Evolutionary conservation across 2,329 filamentous ascomycete genomes (phyloP).

Genomic region (Alternaria novae-zelandiae): DNA sequence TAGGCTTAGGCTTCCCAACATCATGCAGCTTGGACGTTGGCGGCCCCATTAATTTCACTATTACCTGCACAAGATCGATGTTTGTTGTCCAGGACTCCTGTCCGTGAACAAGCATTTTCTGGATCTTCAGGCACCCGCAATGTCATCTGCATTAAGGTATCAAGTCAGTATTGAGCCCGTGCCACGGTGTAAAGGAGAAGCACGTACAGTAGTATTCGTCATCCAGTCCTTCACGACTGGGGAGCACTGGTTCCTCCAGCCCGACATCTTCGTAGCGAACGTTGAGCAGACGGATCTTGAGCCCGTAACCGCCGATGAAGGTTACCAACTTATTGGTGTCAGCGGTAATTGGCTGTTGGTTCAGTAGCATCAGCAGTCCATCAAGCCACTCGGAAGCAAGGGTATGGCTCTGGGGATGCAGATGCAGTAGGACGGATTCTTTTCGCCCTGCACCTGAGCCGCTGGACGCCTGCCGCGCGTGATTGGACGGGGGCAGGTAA

Average conservation of each 20-base stretch:
- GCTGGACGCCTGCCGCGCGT: conserved; percentile 37
- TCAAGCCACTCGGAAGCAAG: conserved; percentile 96
- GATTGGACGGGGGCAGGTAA: conserved; percentile 55
- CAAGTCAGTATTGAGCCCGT: conserved; percentile 1
- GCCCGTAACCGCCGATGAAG: conserved; percentile 84
- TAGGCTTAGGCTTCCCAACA: conserved; percentile 12
- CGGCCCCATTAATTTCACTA: not conserved
- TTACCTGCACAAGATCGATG: conserved; percentile 5
- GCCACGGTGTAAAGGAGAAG: conserved; percentile 16
- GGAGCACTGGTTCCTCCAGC: conserved; percentile 74
- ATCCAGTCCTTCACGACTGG: conserved; percentile 82
- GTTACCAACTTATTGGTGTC: conserved; percentile 91
- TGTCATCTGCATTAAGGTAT: conserved; percentile 7
- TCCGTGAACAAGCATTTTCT: not conserved
- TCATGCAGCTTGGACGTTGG: not conserved
- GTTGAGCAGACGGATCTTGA: conserved; percentile 92
- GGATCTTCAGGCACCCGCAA: conserved; percentile 10
- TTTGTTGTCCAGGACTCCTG: conserved; percentile 1
- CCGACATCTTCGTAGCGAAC: conserved; percentile 82
- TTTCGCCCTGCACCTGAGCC: conserved; percentile 49
- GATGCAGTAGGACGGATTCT: conserved; percentile 79
- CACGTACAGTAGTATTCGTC: conserved; percentile 90
- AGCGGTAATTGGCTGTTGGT: conserved; percentile 94
- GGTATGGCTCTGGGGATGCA: conserved; percentile 80
- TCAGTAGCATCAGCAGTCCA: conserved; percentile 90